Base-by-base conservation (phyloP, 78 protist genomes). In the Cavenderia fasciculata region DNA sequence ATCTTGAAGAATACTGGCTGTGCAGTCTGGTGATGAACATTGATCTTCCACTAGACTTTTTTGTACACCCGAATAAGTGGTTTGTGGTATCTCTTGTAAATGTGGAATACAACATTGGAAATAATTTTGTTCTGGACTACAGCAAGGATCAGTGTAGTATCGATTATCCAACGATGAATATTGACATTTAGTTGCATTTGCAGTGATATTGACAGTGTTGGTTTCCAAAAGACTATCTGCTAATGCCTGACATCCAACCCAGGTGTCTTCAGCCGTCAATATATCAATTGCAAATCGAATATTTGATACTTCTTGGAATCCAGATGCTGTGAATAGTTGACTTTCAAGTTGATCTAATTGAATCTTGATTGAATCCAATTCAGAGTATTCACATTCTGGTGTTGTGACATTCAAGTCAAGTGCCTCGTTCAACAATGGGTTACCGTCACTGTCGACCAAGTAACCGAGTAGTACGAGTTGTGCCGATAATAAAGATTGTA, bases 71-170 rank as follows among this genome's bases (percentile, higher is more conserved):
- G 56, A 8, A 44, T 56, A 82, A 18, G 27, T 52, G 18, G 44
- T 52, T 25, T 11, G 14, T 1, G 59, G 10, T 3, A 68, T 46
- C 29, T 33, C 18, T 1, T 68, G 23, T n/a, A 21, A 40, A 27
- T 65, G 72, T 27, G 90, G 90, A 31, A 21, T 27, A 43, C 90
- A 82, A 43, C 90, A 82, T 27, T 65, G 66, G 44, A 68, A 69
- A 51, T 68, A 82, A 33, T 49, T 29, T 1, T 25, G 27, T 2
- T 57, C 33, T 12, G 51, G 29, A 57, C 68, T 68, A 47, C 90
- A 82, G 33, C 90, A 82, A 40, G 90, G 90, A 44, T 82, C 90
- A 14, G 29, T n/a, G n/a, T 49, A 19, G 31, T 44, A 82, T 12
- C 33, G 44, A 46, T 34, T 33, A 18, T 65, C 78, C 36, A 34